Evolutionary conservation across 768 basidiomycete genomes (phyloP).

Genomic region (Pisolithus sp.): DNA sequence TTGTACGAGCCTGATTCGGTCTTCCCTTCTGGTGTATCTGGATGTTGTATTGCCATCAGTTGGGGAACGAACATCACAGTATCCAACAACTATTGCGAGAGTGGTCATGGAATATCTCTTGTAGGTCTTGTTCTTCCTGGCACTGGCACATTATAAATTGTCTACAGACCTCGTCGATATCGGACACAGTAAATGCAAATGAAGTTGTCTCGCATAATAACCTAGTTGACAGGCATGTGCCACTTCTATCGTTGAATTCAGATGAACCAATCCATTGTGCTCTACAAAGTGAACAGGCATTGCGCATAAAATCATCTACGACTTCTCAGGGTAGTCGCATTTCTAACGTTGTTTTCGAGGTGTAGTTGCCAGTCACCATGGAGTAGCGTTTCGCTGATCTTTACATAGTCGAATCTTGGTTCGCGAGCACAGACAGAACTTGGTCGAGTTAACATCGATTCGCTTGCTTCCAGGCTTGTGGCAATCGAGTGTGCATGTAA

Average conservation of each 20-base stretch:
- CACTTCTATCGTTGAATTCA: background rate
- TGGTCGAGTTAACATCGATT: too few species aligned
- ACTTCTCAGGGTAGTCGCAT: conserved; percentile 42
- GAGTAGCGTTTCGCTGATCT: background rate
- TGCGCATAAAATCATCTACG: conserved; percentile 56
- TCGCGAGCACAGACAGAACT: too few species aligned
- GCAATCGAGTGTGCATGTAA: too few species aligned
- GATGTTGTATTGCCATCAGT: conserved; percentile 58
- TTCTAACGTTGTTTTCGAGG: conserved; percentile 43
- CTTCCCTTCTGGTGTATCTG: too few species aligned
- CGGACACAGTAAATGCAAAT: conserved; percentile 38
- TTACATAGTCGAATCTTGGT: conserved; percentile 20
- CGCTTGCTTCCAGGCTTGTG: too few species aligned
- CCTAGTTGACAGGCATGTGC: conserved; percentile 43
- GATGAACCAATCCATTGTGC: background rate
- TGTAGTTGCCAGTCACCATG: conserved; percentile 12
- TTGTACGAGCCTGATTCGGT: too few species aligned
- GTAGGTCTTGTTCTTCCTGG: conserved; percentile 4
- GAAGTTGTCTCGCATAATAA: conserved; percentile 47
- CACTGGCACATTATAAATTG: background rate
- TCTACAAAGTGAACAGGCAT: conserved; percentile 39
- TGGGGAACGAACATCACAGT: conserved; percentile 40
- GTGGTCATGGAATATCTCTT: conserved; percentile 62
- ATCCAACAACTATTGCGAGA: conserved; percentile 45
- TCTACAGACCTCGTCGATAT: conserved; percentile 48